phyloP scores from a whole-genome alignment of 1,139 yeast genomes.

The Yamadazyma atlantica region DNA sequence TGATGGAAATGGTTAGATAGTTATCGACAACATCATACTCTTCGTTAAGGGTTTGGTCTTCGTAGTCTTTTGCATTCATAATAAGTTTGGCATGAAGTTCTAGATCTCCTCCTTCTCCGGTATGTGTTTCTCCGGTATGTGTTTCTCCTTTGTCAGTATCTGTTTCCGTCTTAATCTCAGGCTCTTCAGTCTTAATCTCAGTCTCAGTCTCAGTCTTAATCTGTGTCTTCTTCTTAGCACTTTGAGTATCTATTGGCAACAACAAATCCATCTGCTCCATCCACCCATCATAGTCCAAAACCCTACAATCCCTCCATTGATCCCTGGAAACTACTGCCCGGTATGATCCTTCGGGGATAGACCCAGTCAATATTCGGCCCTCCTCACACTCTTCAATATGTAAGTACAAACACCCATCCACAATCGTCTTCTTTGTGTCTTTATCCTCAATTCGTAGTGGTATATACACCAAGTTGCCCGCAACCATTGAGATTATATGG shows the following conservation, averaged over 20 bases:
- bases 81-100: slow-evolving; percentile 11
- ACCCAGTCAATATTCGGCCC: slow-evolving; percentile 12
- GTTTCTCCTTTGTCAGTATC: no score
- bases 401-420: slow-evolving; percentile 16
- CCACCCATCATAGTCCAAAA: slow-evolving; percentile 11
- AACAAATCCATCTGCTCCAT: slow-evolving; percentile 7
- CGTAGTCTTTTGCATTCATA: slow-evolving; percentile 11
- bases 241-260: slow-evolving; percentile 6
- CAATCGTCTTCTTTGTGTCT: slow-evolving; percentile 15
- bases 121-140: no score
- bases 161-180: slow-evolving; percentile 1
- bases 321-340: slow-evolving; percentile 6
- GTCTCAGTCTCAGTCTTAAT: neutral
- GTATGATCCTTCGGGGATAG: slow-evolving; percentile 19
- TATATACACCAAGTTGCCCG: slow-evolving; percentile 12
- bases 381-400: slow-evolving; percentile 11
- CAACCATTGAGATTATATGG: no score
- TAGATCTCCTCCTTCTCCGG: slow-evolving; percentile 4
- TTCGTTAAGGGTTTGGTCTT: slow-evolving; percentile 12
- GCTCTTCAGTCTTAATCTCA: neutral
- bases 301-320: slow-evolving; percentile 2
- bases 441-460: slow-evolving; percentile 24
- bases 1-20: slow-evolving; percentile 10
- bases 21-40: slow-evolving; percentile 13
- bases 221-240: neutral